Evolutionary conservation across 495 filamentous ascomycete genomes (phyloP).

Genomic region (Penicillium maclennaniae): DNA sequence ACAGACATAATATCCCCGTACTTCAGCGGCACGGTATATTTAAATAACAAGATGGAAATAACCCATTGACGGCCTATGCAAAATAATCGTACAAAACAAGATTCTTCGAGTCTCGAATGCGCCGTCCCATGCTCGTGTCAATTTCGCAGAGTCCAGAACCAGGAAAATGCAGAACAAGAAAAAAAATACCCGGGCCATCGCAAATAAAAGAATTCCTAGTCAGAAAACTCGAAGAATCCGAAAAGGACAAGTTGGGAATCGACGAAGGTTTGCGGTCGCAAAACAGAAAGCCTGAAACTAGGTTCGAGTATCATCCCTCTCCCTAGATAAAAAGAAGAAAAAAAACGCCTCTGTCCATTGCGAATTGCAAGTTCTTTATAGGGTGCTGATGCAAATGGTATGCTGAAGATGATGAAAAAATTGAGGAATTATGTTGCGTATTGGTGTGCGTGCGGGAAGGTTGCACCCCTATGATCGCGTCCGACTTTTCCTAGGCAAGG

Average conservation of each 20-base stretch:
- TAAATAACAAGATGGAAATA: conserved; percentile 4
- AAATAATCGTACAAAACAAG: conserved; percentile 15
- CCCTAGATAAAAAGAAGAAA: background rate
- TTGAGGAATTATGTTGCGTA: background rate
- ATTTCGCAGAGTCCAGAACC: conserved; percentile 12
- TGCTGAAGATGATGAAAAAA: background rate
- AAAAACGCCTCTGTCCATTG: conserved; percentile 1
- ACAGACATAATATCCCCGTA: too few relatives aligned
- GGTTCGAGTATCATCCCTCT: background rate
- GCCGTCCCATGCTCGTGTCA: conserved; percentile 14
- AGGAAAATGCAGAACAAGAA: conserved; percentile 9
- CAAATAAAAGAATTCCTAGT: background rate
- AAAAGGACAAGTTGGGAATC: background rate
- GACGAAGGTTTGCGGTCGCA: background rate
- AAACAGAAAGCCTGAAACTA: too few relatives aligned
- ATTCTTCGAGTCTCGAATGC: conserved; percentile 8
- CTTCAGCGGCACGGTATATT: background rate
- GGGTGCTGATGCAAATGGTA: background rate
- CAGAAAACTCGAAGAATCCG: background rate
- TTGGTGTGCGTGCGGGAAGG: background rate
- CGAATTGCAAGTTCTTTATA: background rate
- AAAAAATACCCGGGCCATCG: background rate
- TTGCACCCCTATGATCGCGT: background rate
- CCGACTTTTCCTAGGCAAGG: background rate
- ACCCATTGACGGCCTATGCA: conserved; percentile 18